Percentiles rank a stretch among this genome's conserved stretches.
These are phyloP conservation scores for Fusarium incarnatum DNA, from an alignment of 2,329 filamentous ascomycete genomes.

Conservation along the genomic window DNA sequence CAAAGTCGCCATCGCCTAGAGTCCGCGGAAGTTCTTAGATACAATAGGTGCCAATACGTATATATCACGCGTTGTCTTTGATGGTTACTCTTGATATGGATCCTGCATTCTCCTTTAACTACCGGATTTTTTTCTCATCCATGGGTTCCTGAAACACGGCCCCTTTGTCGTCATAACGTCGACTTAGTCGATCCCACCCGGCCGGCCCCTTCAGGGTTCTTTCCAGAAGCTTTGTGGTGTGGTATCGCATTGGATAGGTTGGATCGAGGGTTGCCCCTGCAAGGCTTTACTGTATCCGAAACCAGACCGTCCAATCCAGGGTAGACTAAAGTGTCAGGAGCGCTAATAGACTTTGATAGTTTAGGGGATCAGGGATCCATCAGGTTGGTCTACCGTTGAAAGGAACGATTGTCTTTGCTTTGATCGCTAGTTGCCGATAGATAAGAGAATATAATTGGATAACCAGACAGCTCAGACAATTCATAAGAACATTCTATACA, in stretches of 20 bases:
- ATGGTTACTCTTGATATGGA: conserved; percentile 11
- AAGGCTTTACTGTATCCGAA: conserved; percentile 19
- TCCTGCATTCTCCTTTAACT: conserved; percentile 4
- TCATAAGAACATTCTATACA: neutral
- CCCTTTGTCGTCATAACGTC: conserved; percentile 29
- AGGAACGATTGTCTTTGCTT: neutral
- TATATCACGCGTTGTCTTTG: neutral
- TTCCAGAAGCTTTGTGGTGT: conserved; percentile 25
- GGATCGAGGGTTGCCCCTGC: neutral
- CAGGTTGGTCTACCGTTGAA: conserved; percentile 22
- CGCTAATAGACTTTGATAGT: conserved; percentile 18
- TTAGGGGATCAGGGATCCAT: conserved; percentile 9
- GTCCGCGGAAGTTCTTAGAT: neutral
- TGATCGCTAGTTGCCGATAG: neutral
- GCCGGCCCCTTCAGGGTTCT: conserved; percentile 5
- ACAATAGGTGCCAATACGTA: neutral
- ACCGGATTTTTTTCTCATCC: conserved; percentile 16
- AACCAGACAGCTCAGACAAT: neutral
- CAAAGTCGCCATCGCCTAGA: neutral
- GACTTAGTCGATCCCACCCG: conserved; percentile 27
- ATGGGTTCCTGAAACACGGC: conserved; percentile 25
- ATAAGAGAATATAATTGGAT: neutral
- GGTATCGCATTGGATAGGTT: neutral
- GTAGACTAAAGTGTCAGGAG: conserved; percentile 6
- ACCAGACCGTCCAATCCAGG: conserved; percentile 3